Base-by-base conservation (phyloP, 768 basidiomycete species). In the Collybiopsis confluens region DNA sequence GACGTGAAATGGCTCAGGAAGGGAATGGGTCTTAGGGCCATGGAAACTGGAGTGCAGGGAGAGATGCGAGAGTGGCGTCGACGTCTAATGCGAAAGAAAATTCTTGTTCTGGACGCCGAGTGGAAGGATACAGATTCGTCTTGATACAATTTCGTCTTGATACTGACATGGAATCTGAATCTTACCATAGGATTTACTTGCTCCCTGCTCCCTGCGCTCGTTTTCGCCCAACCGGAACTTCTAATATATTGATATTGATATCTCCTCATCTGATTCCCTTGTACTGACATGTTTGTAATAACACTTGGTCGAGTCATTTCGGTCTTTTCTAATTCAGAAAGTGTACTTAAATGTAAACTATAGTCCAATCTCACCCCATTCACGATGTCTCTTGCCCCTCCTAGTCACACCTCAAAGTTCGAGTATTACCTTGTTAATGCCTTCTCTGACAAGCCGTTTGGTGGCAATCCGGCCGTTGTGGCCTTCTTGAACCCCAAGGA, bases 21-120 rank as follows among this genome's bases (percentile, higher is more conserved):
- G 48, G 90, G 88, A 0, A 77, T 91, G 66, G 82, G 77, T 7
- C 69, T 68, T 0, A 73, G 77, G 55, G 90, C 90, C 23, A 82
- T 80, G 58, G 82, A 78, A 57, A 79, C 90, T 6, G 90, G 90
- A 7, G 78, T 90, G 13, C 90, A 91, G 67, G 90, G 89, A 40
- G 86, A 90, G 64, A 85, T 92, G 81, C 71, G 74, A 58, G 79
- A 83, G 54, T 92, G 90, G 90, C 76, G 75, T 56, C 75, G 79
- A 44, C 77, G 85, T 49, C 71, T 92, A 28, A 70, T 70, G 10
- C 73, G 81, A 52, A 72, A 78, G 60, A 73, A 79, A 1, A 77
- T 92, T 44, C 73, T 76, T 20, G 68, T 92, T 26, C 70, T 92
- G 50, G 90, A 92, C 61, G 75, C 78, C 15, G 82, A 88, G 54